Conservation (phyloP, 1,284 basidiomycete genomes). For the Papiliotrema laurentii region DNA sequence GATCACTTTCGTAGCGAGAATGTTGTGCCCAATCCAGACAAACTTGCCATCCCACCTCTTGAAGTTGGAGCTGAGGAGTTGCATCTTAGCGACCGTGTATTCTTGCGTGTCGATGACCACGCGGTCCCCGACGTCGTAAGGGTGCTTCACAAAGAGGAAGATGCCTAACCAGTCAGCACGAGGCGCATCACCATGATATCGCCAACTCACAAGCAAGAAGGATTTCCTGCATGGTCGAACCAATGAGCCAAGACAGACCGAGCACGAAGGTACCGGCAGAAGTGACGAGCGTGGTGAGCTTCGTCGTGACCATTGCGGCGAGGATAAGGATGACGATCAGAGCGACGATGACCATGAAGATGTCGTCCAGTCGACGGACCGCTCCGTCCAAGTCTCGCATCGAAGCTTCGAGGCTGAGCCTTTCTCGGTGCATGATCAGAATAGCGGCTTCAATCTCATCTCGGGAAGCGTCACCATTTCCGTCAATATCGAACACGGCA, state of each 20-base stretch:
- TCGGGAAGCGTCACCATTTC: constrained; percentile 70
- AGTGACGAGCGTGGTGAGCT: constrained; percentile 66
- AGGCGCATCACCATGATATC: background rate
- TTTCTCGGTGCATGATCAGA: constrained; percentile 78
- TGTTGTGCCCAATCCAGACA: constrained; percentile 60
- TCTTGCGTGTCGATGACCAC: constrained; percentile 45
- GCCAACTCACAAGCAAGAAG: constrained; percentile 41
- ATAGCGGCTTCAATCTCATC: constrained; percentile 74
- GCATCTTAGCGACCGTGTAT: constrained; percentile 84
- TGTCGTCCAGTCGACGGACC: constrained; percentile 57
- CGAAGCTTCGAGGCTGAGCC: constrained; percentile 74
- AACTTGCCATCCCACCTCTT: constrained; percentile 50
- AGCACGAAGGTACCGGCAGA: constrained; percentile 77
- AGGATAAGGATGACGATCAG: constrained; percentile 68
- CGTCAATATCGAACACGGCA: constrained; percentile 75
- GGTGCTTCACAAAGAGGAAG: constrained; percentile 80
- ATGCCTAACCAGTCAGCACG: constrained; percentile 45
- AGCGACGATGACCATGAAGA: constrained; percentile 53
- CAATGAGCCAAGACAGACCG: constrained; percentile 85
- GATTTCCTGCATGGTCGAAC: constrained; percentile 55
- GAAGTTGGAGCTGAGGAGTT: constrained; percentile 66
- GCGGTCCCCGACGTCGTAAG: constrained; percentile 83
- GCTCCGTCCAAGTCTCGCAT: constrained; percentile 91
- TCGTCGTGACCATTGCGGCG: constrained; percentile 61
- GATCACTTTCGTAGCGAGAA: constrained; percentile 63